Evolutionary conservation across 768 basidiomycete species (phyloP).

Genomic region (Leccinum boreale): DNA sequence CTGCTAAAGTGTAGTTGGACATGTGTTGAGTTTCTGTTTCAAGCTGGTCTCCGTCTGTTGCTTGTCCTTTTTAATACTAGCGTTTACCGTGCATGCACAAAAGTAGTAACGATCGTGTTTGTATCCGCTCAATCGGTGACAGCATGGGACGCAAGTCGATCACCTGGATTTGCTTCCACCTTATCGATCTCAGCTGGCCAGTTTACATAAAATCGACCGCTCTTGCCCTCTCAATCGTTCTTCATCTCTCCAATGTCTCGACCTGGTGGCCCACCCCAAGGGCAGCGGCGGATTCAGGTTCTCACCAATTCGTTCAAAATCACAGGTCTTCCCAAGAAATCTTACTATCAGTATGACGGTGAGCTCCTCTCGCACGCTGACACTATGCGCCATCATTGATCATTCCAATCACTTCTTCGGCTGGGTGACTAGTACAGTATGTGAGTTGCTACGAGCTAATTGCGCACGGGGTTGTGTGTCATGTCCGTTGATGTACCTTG

Average conservation of each 20-base stretch:
- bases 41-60: slow-evolving; percentile 23
- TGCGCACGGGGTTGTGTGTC: neutral
- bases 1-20: slow-evolving; percentile 24
- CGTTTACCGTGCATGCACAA: neutral
- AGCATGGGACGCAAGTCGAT: neutral
- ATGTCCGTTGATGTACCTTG: neutral
- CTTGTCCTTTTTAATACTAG: slow-evolving; percentile 24
- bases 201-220: slow-evolving; percentile 7
- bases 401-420: slow-evolving; percentile 5
- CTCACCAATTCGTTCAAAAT: slow-evolving; percentile 34
- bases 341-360: slow-evolving; percentile 35
- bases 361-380: slow-evolving; percentile 6
- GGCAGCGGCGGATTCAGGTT: slow-evolving; percentile 22
- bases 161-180: slow-evolving; percentile 8
- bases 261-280: slow-evolving; percentile 13
- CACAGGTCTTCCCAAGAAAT: slow-evolving; percentile 21
- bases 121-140: too few species aligned
- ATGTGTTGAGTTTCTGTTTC: slow-evolving; percentile 25
- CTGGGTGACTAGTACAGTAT: slow-evolving; percentile 15
- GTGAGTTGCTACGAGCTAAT: slow-evolving; percentile 20
- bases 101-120: too few species aligned
- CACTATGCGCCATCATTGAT: neutral
- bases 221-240: neutral
- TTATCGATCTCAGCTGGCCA: slow-evolving; percentile 22
- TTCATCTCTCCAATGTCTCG: slow-evolving; percentile 23